Conservation (phyloP, 345 rosid species). For the Erysimum cheiranthoides region DNA sequence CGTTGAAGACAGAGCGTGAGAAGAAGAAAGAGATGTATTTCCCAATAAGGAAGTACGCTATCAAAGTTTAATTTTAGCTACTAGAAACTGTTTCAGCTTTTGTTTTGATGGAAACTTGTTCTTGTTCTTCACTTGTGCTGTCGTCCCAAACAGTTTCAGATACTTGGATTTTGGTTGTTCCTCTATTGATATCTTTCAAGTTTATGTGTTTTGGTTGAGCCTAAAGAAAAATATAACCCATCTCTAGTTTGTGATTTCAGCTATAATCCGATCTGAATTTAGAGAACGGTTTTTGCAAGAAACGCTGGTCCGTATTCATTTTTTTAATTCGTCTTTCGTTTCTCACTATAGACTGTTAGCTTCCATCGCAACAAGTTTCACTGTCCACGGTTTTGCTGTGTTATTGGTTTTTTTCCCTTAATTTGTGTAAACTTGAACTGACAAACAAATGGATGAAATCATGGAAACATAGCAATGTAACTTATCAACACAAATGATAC, state of each 20-base stretch:
- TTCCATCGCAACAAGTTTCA: not conserved
- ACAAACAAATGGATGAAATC: not conserved
- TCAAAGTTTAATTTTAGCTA: constrained; percentile 53
- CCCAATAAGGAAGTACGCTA: constrained; percentile 74
- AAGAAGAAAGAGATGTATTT: constrained; percentile 72
- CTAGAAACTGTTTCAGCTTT: constrained; percentile 35
- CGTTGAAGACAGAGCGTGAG: constrained; percentile 68
- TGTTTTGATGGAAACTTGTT: constrained; percentile 38
- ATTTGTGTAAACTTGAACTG: not conserved
- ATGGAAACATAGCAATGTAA: too few relatives aligned
- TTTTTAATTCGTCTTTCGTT: too few relatives aligned
- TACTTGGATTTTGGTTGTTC: constrained; percentile 17
- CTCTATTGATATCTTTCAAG: not conserved
- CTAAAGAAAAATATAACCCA: too few relatives aligned
- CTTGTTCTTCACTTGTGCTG: constrained; percentile 23
- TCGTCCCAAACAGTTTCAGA: constrained; percentile 14
- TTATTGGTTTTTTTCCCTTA: too few relatives aligned
- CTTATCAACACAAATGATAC: too few relatives aligned
- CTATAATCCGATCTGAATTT: not conserved
- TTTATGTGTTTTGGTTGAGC: not conserved
- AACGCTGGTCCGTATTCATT: too few relatives aligned
- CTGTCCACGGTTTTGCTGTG: not conserved
- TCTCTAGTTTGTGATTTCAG: not conserved
- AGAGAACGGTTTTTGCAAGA: too few relatives aligned
- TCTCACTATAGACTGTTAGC: not conserved